These are phyloP conservation scores for Penicillium italicum DNA, from an alignment of 2,329 filamentous ascomycete species.

Conservation along the genomic window DNA sequence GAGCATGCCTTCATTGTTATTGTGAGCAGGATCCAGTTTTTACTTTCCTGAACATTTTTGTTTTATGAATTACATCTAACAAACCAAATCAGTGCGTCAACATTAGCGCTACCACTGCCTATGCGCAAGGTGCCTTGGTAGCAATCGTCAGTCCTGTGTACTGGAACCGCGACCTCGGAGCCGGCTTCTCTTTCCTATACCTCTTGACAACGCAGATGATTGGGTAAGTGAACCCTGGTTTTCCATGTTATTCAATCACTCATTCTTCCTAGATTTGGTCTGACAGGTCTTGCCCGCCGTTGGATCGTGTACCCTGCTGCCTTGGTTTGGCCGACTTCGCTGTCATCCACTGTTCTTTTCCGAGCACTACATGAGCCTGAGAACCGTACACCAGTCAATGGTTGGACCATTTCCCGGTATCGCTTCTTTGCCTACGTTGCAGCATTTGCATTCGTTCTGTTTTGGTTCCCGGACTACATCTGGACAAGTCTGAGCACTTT, in stretches of 20 bases:
- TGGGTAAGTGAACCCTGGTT: slow-evolving; percentile 12
- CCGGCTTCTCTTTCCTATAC: slow-evolving; percentile 34
- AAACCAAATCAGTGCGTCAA: slow-evolving; percentile 24
- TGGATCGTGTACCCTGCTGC: slow-evolving; percentile 24
- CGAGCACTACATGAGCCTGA: slow-evolving; percentile 20
- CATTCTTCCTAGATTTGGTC: slow-evolving; percentile 13
- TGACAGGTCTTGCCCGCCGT: slow-evolving; percentile 21
- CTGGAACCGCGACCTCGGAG: slow-evolving; percentile 34
- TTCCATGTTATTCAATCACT: neutral
- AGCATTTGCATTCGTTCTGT: slow-evolving; percentile 27
- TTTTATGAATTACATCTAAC: neutral
- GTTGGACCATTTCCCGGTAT: slow-evolving; percentile 20
- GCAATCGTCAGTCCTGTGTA: slow-evolving; percentile 36
- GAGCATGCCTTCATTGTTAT: slow-evolving; percentile 26
- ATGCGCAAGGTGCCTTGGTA: slow-evolving; percentile 29
- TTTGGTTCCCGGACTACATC: slow-evolving; percentile 52
- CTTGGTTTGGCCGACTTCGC: slow-evolving; percentile 20
- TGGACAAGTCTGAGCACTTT: slow-evolving; percentile 49
- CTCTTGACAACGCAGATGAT: slow-evolving; percentile 33
- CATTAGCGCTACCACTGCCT: slow-evolving; percentile 28
- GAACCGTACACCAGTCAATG: slow-evolving; percentile 15
- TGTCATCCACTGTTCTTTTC: slow-evolving; percentile 22
- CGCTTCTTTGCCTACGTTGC: slow-evolving; percentile 20
- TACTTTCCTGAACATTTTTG: neutral
- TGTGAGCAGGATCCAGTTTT: slow-evolving; percentile 4